These are phyloP conservation scores for Coleophoma eucalyptorum DNA, from an alignment of 2,329 filamentous ascomycete genomes.

Conservation along the genomic window DNA sequence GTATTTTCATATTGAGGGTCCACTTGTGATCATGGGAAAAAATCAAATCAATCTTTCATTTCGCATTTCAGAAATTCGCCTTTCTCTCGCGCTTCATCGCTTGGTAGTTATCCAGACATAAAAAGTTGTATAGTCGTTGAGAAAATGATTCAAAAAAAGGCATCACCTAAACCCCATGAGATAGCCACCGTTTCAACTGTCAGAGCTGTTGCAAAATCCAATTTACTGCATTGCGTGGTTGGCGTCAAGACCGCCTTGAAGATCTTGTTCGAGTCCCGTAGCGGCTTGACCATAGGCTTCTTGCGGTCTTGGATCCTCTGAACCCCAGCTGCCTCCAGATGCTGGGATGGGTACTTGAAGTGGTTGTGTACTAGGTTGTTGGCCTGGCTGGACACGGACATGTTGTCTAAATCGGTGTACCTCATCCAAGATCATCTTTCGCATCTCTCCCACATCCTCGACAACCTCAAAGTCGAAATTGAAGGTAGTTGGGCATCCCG, in stretches of 20 bases:
- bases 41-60: too few species aligned
- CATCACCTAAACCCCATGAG: too few species aligned
- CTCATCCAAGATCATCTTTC: constrained; percentile 95
- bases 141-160: background rate
- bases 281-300: constrained; percentile 25
- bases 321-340: constrained; percentile 23
- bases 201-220: too few species aligned
- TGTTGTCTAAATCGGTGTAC: constrained; percentile 76
- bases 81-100: too few species aligned
- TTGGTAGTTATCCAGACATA: background rate
- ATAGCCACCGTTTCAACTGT: too few species aligned
- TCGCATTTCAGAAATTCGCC: too few species aligned
- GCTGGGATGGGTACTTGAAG: constrained; percentile 28
- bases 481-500: constrained; percentile 87
- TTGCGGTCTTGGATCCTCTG: constrained; percentile 30
- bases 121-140: constrained; percentile 9
- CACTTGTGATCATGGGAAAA: too few species aligned
- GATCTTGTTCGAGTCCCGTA: constrained; percentile 29
- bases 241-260: constrained; percentile 30
- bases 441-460: constrained; percentile 92
- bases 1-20: too few species aligned
- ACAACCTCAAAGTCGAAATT: constrained; percentile 99
- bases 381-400: constrained; percentile 28
- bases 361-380: constrained; percentile 20
- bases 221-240: constrained; percentile 12